Conservation (phyloP, 2,329 filamentous ascomycete species). For the Mycosphaerella arachidis region DNA sequence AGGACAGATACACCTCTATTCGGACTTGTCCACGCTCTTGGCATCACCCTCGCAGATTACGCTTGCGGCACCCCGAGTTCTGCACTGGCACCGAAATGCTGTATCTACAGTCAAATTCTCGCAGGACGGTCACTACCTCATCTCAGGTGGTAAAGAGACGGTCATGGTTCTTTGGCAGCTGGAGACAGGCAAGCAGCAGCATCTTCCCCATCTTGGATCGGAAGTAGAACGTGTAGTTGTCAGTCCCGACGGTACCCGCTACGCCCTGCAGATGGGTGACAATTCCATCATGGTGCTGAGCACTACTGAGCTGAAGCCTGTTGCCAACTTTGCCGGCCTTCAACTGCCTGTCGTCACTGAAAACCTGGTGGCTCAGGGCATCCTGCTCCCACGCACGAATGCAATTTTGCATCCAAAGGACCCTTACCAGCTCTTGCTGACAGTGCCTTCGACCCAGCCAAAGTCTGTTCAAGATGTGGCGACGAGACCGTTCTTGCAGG, state of each 20-base stretch:
- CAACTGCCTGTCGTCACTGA: slow-evolving; percentile 47
- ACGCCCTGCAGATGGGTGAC: slow-evolving; percentile 80
- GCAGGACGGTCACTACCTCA: slow-evolving; percentile 88
- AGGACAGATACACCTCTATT: slow-evolving; percentile 77
- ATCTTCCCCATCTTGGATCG: slow-evolving; percentile 83
- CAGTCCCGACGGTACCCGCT: slow-evolving; percentile 73
- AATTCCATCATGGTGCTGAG: slow-evolving; percentile 90
- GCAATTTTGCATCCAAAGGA: slow-evolving; percentile 40
- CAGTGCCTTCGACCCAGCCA: slow-evolving; percentile 50
- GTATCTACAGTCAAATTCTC: slow-evolving; percentile 90
- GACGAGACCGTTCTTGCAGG: slow-evolving; percentile 66
- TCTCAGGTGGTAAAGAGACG: slow-evolving; percentile 88
- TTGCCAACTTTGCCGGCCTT: slow-evolving; percentile 76
- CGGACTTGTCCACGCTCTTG: slow-evolving; percentile 35
- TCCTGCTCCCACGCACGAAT: slow-evolving; percentile 21
- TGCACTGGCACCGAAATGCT: slow-evolving; percentile 87
- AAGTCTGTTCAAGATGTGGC: slow-evolving; percentile 29
- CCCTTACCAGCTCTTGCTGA: slow-evolving; percentile 42
- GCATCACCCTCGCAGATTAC: slow-evolving; percentile 17
- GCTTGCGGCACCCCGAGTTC: slow-evolving; percentile 54
- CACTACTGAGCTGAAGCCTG: slow-evolving; percentile 81
- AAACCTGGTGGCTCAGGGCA: slow-evolving; percentile 5
- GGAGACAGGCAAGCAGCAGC: slow-evolving; percentile 76
- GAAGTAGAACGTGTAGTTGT: slow-evolving; percentile 80
- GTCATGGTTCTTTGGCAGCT: slow-evolving; percentile 90